Evolutionary conservation across 306 rosid species (phyloP).

Genomic region (Trichosanthes truncata): DNA sequence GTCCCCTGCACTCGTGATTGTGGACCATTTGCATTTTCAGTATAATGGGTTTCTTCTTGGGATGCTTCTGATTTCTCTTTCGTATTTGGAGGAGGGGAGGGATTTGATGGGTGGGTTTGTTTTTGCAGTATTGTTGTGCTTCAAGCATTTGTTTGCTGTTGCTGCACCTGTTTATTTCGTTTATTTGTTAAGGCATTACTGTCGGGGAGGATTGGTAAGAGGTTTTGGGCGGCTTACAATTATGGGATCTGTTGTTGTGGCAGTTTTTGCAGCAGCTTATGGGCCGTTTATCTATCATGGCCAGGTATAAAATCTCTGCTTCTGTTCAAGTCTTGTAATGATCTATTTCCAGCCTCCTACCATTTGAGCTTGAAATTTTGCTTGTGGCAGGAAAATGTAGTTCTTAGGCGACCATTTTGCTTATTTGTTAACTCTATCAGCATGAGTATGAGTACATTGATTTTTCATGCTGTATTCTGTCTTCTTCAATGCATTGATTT

Average conservation of each 20-base stretch:
- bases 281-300: constrained; percentile 80
- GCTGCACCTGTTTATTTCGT: constrained; percentile 83
- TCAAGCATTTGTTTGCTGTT: constrained; percentile 86
- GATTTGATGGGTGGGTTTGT: constrained; percentile 73
- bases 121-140: constrained; percentile 65
- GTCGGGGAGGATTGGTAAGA: constrained; percentile 55
- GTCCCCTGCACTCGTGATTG: constrained; percentile 85
- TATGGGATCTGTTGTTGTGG: constrained; percentile 54
- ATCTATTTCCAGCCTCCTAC: background rate
- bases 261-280: constrained; percentile 60
- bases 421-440: background rate
- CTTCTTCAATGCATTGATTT: background rate
- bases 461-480: background rate
- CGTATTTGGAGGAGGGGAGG: constrained; percentile 77
- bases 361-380: background rate
- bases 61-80: constrained; percentile 66
- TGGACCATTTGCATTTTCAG: constrained; percentile 89
- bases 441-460: background rate
- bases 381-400: background rate
- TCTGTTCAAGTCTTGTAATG: background rate
- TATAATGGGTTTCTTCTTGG: constrained; percentile 92
- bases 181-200: constrained; percentile 79
- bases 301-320: constrained; percentile 43
- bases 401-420: background rate
- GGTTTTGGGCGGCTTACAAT: constrained; percentile 52